phyloP scores from a whole-genome alignment of 2,329 filamentous ascomycete genomes.

The Fusarium sp. region DNA sequence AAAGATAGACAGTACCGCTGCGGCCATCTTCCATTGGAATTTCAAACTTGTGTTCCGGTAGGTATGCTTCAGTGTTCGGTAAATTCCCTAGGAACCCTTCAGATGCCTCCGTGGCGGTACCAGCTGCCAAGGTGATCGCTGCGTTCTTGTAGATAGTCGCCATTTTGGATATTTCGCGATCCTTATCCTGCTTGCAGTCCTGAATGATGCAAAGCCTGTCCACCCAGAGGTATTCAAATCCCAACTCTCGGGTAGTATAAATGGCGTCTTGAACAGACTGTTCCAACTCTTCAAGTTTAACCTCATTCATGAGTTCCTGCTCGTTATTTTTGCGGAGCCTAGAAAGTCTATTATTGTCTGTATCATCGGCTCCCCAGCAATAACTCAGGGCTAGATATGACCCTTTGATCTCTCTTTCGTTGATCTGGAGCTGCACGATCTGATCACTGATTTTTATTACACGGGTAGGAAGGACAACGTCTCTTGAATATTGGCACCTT shows the following conservation, averaged over 20 bases:
- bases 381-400: conserved; percentile 5
- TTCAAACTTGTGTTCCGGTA: accelerated
- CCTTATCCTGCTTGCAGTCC: not conserved
- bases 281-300: not conserved
- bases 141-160: not conserved
- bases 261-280: conserved; percentile 8
- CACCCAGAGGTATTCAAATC: not conserved
- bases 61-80: accelerated
- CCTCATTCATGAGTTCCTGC: accelerated
- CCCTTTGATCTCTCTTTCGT: accelerated
- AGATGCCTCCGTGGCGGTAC: not conserved
- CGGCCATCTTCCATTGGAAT: not conserved
- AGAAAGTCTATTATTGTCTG: accelerated
- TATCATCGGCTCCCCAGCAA: not conserved
- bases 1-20: accelerated
- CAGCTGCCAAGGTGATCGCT: accelerated
- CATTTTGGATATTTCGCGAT: not conserved
- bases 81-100: not conserved
- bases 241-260: accelerated
- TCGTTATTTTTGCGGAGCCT: accelerated
- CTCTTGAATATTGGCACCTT: conserved; percentile 6
- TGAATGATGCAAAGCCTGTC: conserved; percentile 8
- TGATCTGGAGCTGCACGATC: not conserved
- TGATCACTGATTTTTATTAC: accelerated
- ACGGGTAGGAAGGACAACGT: accelerated